These are phyloP conservation scores for Orbilia blumenaviensis DNA, from an alignment of 2,329 filamentous ascomycete species.

Conservation along the genomic window DNA sequence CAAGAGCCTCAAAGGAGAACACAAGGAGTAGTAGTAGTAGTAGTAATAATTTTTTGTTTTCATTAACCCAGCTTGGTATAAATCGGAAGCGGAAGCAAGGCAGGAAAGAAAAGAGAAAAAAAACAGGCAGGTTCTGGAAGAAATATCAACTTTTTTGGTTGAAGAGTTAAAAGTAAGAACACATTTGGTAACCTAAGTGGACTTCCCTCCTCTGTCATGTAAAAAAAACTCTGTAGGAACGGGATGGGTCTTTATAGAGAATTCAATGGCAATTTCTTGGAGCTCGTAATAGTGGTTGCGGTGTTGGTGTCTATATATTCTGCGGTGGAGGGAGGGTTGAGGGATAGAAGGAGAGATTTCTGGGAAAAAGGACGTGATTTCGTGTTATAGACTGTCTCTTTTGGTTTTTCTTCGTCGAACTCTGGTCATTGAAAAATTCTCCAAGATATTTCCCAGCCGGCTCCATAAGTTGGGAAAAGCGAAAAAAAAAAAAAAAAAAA, in stretches of 20 bases:
- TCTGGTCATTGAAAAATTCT: slow-evolving; percentile 51
- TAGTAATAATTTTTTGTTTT: slow-evolving; percentile 42
- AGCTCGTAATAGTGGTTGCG: slow-evolving; percentile 10
- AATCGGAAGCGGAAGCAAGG: neutral
- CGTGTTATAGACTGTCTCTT: slow-evolving; percentile 23
- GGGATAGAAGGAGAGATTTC: neutral
- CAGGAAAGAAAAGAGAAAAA: neutral
- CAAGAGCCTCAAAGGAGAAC: neutral
- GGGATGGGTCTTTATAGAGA: neutral
- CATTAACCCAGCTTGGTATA: slow-evolving; percentile 45
- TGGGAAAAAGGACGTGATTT: slow-evolving; percentile 15
- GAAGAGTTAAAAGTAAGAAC: slow-evolving; percentile 34
- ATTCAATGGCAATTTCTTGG: slow-evolving; percentile 28
- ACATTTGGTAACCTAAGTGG: slow-evolving; percentile 22
- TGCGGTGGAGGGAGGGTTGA: neutral
- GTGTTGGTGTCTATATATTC: slow-evolving; percentile 15
- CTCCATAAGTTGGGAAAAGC: slow-evolving; percentile 21
- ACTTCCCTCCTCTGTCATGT: slow-evolving; percentile 5
- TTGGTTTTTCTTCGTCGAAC: slow-evolving; percentile 22
- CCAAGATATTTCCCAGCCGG: slow-evolving; percentile 44
- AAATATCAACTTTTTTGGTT: slow-evolving; percentile 45
- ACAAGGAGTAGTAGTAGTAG: neutral
- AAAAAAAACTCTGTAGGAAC: neutral
- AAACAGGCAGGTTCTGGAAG: neutral
- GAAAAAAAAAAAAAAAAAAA: slow-evolving; percentile 8